Conservation (phyloP, 2,329 filamentous ascomycete species). For the Cercospora sp. region DNA sequence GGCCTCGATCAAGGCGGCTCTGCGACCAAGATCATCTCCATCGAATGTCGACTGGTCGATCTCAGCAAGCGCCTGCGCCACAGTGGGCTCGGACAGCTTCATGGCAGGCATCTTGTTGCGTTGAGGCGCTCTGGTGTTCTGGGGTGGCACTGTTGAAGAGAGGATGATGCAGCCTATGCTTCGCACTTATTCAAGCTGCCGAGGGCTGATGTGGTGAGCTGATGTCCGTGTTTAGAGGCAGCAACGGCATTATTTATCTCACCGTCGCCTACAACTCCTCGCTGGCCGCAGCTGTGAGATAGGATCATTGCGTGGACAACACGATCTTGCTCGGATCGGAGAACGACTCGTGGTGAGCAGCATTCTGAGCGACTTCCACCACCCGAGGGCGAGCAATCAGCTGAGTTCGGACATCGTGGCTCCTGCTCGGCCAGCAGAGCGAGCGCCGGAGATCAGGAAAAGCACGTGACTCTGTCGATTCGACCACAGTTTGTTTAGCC, state of each 20-base stretch:
- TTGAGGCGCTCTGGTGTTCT: background rate
- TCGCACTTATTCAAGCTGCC: background rate
- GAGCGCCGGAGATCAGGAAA: background rate
- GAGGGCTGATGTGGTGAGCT: background rate
- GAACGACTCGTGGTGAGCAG: background rate
- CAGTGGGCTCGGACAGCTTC: background rate
- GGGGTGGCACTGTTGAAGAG: background rate
- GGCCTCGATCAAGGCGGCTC: background rate
- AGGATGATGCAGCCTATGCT: background rate
- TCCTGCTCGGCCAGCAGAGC: background rate
- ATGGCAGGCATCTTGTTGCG: background rate
- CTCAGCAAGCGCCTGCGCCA: background rate
- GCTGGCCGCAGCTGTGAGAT: background rate
- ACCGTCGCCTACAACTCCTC: background rate
- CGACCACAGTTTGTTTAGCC: background rate
- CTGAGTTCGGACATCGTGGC: background rate
- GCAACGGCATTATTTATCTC: background rate
- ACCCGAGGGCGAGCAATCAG: background rate
- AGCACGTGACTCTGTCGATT: background rate
- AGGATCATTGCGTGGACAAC: background rate
- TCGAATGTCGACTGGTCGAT: background rate
- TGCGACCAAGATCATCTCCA: background rate
- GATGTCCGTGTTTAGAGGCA: background rate
- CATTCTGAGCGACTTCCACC: background rate
- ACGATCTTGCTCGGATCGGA: background rate